Conservation (phyloP, 2,329 filamentous ascomycete species). For the Beauveria brongniartii region DNA sequence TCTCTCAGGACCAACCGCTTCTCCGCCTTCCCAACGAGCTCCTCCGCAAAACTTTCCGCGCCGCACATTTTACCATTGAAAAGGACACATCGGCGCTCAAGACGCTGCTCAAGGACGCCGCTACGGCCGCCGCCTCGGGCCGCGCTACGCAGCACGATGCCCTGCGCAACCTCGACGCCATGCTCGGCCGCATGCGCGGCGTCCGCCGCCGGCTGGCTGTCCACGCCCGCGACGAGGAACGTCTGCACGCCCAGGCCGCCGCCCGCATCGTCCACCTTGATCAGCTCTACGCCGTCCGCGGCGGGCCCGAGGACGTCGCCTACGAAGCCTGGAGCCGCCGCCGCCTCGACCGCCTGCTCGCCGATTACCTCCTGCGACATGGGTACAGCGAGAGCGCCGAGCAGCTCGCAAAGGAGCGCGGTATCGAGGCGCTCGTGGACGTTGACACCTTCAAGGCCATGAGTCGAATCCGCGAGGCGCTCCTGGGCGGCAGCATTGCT, state of each 20-base stretch:
- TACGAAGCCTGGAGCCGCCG: constrained; percentile 86
- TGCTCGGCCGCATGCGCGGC: constrained; percentile 76
- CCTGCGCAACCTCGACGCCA: constrained; percentile 73
- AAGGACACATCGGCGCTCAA: constrained; percentile 58
- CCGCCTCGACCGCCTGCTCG: constrained; percentile 73
- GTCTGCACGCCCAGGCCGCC: constrained; percentile 65
- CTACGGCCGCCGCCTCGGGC: constrained; percentile 58
- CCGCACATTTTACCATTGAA: constrained; percentile 68
- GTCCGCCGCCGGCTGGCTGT: constrained; percentile 79
- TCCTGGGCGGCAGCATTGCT: constrained; percentile 61
- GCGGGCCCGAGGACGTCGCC: constrained; percentile 78
- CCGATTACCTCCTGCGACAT: constrained; percentile 84
- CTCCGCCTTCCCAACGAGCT: constrained; percentile 89
- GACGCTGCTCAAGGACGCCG: constrained; percentile 52
- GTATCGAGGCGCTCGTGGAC: constrained; percentile 76
- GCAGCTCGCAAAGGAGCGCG: constrained; percentile 65
- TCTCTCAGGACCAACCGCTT: constrained; percentile 75
- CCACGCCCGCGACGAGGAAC: constrained; percentile 71
- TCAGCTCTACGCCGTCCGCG: constrained; percentile 70
- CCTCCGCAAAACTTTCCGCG: constrained; percentile 88
- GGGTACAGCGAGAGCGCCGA: constrained; percentile 74
- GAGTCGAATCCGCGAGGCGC: constrained; percentile 65
- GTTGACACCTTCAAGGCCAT: constrained; percentile 80
- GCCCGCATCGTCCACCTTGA: constrained; percentile 74
- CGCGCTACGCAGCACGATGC: constrained; percentile 59